A percentile compares a stretch with the other conserved stretches of the same genome.
phyloP scores from a whole-genome alignment of 2,329 filamentous ascomycete species.

The Ophiosphaerella herpotricha region DNA sequence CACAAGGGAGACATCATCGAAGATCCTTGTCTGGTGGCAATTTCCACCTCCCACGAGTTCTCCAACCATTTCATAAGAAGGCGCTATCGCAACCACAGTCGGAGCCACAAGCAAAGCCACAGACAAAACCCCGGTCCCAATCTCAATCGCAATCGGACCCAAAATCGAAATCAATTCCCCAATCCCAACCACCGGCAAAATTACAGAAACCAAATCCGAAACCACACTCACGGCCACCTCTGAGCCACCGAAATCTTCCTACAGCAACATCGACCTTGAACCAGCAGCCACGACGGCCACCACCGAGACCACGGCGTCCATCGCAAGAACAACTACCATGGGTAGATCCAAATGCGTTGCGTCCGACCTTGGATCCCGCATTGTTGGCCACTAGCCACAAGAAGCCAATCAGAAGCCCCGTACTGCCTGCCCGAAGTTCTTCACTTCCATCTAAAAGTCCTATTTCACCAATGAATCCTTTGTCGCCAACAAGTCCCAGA shows the following conservation, averaged over 20 bases:
- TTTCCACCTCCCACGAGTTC: slow-evolving; percentile 6
- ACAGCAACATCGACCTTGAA: slow-evolving; percentile 1
- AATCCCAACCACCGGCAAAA: not conserved
- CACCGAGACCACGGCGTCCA: slow-evolving; percentile 1
- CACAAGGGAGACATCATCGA: slow-evolving; percentile 13
- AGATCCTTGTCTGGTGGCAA: slow-evolving; percentile 16
- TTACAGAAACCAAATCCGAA: not conserved
- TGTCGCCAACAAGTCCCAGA: too few species aligned
- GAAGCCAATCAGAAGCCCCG: too few species aligned
- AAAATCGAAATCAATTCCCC: not conserved
- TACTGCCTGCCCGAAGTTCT: too few species aligned
- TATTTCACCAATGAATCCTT: too few species aligned
- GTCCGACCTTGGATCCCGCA: not conserved
- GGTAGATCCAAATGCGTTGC: not conserved
- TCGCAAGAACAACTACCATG: slow-evolving; percentile 1
- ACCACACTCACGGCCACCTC: not conserved
- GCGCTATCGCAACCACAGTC: slow-evolving; percentile 7
- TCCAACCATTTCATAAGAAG: slow-evolving; percentile 22
- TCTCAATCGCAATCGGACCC: not conserved
- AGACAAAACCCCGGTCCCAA: not conserved
- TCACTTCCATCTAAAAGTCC: too few species aligned
- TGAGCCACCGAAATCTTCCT: too few species aligned
- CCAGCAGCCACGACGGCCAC: slow-evolving; percentile 1
- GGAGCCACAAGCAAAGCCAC: not conserved
- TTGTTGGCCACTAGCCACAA: too few species aligned